phyloP scores from a whole-genome alignment of 805 yeast genomes.

The Metschnikowia gelsemii region DNA sequence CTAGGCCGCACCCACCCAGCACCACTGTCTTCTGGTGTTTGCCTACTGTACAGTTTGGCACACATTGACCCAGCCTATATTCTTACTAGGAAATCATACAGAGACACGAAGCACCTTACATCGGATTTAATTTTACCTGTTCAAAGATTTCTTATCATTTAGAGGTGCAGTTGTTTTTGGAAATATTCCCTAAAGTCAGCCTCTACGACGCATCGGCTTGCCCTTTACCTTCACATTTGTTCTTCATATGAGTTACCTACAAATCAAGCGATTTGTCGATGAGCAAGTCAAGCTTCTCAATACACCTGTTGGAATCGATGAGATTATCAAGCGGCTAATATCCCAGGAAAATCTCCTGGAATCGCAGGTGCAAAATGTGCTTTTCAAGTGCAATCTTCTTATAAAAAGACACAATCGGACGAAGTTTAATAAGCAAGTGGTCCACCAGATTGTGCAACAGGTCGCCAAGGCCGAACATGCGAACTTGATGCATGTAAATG shows the following conservation, averaged over 20 bases:
- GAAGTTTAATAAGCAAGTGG: conserved; percentile 30
- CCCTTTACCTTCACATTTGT: no score
- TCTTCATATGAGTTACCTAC: conserved; percentile 28
- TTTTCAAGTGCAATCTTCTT: conserved; percentile 26
- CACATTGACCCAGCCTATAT: no score
- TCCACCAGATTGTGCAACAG: conserved; percentile 39
- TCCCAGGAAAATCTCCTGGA: conserved; percentile 11
- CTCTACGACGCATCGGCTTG: no score
- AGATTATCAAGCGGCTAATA: conserved; percentile 19
- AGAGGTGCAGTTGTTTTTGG: no score
- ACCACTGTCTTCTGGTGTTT: no score
- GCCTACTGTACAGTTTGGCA: no score
- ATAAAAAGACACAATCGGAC: conserved; percentile 30
- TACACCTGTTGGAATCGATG: conserved; percentile 27
- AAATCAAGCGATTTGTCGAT: conserved; percentile 36
- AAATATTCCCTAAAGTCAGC: no score
- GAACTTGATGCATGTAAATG: conserved; percentile 29
- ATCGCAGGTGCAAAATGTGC: conserved; percentile 17
- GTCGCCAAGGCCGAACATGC: conserved; percentile 33
- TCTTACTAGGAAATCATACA: no score
- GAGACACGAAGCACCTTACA: no score
- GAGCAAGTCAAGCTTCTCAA: conserved; percentile 29
- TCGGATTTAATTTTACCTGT: no score
- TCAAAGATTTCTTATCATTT: no score
- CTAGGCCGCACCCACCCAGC: no score